Conservation (phyloP, 2,329 filamentous ascomycete species). For the Aspergillus clavatus region DNA sequence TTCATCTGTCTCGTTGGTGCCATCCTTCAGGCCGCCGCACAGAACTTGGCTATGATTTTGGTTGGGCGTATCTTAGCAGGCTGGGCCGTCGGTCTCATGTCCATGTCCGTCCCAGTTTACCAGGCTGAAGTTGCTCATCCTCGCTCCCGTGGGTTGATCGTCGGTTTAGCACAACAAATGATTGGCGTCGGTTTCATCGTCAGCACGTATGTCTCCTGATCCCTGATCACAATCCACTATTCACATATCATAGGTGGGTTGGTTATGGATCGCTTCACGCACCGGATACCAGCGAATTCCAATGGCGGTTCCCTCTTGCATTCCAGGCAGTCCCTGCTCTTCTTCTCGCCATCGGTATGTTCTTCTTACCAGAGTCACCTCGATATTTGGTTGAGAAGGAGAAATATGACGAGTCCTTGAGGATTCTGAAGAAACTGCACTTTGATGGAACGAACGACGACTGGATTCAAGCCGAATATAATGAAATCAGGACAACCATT, state of each 20-base stretch:
- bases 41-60: conserved; percentile 53
- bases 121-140: conserved; percentile 59
- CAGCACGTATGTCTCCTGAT: conserved; percentile 32
- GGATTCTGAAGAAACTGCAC: conserved; percentile 51
- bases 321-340: conserved; percentile 40
- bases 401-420: conserved; percentile 45
- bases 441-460: conserved; percentile 52
- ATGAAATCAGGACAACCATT: conserved; percentile 45
- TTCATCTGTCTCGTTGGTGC: conserved; percentile 55
- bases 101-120: conserved; percentile 55
- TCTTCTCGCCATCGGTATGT: conserved; percentile 30
- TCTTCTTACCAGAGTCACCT: conserved; percentile 34
- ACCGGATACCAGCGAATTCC: conserved; percentile 26
- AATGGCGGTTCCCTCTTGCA: conserved; percentile 34
- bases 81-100: conserved; percentile 45
- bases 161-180: conserved; percentile 43
- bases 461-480: conserved; percentile 45
- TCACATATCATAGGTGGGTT: conserved; percentile 36
- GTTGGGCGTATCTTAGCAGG: conserved; percentile 52
- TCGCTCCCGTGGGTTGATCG: conserved; percentile 50
- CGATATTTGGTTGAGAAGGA: conserved; percentile 40
- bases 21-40: conserved; percentile 54
- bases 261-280: conserved; percentile 46
- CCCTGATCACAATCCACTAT: not conserved
- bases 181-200: conserved; percentile 43